Percentiles rank a stretch among this genome's conserved stretches.
These are phyloP conservation scores for Fusarium sp. DNA, from an alignment of 2,329 filamentous ascomycete genomes.

Conservation along the genomic window DNA sequence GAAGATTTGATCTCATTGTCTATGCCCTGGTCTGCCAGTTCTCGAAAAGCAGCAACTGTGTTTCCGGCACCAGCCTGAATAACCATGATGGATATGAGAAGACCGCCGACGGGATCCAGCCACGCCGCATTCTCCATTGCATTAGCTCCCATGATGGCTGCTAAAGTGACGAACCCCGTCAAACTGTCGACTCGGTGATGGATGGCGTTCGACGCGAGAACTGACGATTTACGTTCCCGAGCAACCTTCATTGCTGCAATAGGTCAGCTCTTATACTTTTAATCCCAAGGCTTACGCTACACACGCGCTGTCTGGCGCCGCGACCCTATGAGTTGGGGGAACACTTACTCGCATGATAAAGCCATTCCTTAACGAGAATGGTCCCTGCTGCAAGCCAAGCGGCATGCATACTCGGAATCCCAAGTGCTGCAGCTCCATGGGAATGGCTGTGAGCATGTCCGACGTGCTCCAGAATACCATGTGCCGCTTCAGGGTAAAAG, in stretches of 20 bases:
- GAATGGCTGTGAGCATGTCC: conserved; percentile 73
- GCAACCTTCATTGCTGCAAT: conserved; percentile 90
- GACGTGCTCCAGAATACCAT: conserved; percentile 69
- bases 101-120: conserved; percentile 92
- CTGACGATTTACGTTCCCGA: conserved; percentile 90
- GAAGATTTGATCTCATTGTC: conserved; percentile 83
- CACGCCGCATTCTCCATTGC: conserved; percentile 85
- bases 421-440: conserved; percentile 57
- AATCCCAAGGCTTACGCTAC: not conserved
- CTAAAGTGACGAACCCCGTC: conserved; percentile 91
- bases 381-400: conserved; percentile 93
- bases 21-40: conserved; percentile 90
- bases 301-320: not conserved
- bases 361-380: conserved; percentile 93
- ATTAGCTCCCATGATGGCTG: conserved; percentile 90
- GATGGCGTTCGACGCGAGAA: conserved; percentile 93
- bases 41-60: conserved; percentile 81
- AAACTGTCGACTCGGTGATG: conserved; percentile 97
- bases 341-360: conserved; percentile 93
- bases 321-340: not conserved
- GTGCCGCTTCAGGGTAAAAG: conserved; percentile 74
- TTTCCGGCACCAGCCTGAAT: conserved; percentile 90
- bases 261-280: conserved; percentile 31
- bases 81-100: conserved; percentile 93
- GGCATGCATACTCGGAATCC: conserved; percentile 85